Base-by-base conservation (phyloP, 1,284 basidiomycete genomes). In the Trichosporon coremiiforme region DNA sequence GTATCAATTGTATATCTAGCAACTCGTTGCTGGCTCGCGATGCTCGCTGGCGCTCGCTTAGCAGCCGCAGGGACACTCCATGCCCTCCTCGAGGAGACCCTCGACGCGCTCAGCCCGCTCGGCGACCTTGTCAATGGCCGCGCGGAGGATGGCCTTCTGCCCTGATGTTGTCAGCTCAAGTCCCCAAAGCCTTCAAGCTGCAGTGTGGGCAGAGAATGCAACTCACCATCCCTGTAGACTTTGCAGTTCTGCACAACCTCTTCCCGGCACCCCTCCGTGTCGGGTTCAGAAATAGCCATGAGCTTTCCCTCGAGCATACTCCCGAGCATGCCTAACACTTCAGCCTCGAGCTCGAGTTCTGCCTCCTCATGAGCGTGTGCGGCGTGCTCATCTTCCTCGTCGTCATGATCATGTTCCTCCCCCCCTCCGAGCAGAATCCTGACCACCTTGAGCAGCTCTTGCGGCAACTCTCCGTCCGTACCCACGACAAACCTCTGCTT, bases 251-350 rank as follows among this genome's bases (percentile, higher is more conserved):
- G 57, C 38, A 67, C 68, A 7, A 79, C 75, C 10, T 77, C 74
- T 7, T 72, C 66, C 64, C 78, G 75, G 4, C 75, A 82, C 4
- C 64, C 70, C 2, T 77, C 73, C 17, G 68, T 70, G 50, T 74
- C 71, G 4, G 5, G 66, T 74, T 75, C 65, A 10, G 66, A 73
- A 17, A 88, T 88, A 22, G 92, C 83, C 20, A 86, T 85, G 53
- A 90, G 76, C 72, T 90, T 83, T 22, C 83, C 80, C 70, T 87
- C 84, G 9, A 89, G 83, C 90, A 93, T 92, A 36, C 88, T 87
- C 12, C 84, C 85, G 70, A 94, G 78, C 76, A 87, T 84, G 9
- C 86, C 87, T n/a, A 81, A 70, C 1, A 83, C 82, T 45, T 84
- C 81, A 55, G 84, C 71, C 29, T 90, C 88, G 0, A 90, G 87